These are phyloP conservation scores for Aspergillus floridensis DNA, from an alignment of 2,329 filamentous ascomycete species.

Conservation along the genomic window DNA sequence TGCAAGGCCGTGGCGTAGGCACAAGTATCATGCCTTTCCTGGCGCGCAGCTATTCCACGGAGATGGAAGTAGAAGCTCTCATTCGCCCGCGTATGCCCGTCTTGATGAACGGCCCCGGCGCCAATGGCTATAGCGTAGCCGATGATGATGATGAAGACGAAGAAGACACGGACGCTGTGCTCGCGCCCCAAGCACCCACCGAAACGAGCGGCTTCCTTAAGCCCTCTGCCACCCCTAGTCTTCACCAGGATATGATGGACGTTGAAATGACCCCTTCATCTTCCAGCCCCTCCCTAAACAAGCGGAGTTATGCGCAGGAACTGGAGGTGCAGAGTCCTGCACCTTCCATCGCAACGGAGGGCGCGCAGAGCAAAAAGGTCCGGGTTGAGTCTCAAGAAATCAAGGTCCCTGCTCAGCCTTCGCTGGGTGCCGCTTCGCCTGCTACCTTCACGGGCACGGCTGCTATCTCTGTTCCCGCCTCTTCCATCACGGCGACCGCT, in stretches of 20 bases:
- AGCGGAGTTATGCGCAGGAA: conserved; percentile 31
- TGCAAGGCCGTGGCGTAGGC: conserved; percentile 60
- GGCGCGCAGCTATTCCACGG: conserved; percentile 61
- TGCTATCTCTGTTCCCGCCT: conserved; percentile 11
- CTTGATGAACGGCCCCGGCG: conserved; percentile 28
- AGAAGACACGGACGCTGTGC: conserved; percentile 21
- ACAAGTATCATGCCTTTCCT: conserved; percentile 80
- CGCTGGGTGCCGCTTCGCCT: conserved; percentile 15
- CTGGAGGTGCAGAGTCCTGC: conserved; percentile 5
- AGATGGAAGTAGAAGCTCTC: conserved; percentile 69
- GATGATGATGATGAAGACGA: conserved; percentile 33
- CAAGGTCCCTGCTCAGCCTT: conserved; percentile 6
- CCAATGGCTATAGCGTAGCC: conserved; percentile 27
- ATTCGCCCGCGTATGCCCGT: conserved; percentile 54
- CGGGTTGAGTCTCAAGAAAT: conserved; percentile 27
- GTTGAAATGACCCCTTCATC: conserved; percentile 10
- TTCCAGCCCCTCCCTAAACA: conserved; percentile 19
- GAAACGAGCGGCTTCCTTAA: conserved; percentile 27
- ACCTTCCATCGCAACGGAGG: conserved; percentile 7
- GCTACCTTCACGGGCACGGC: conserved; percentile 18
- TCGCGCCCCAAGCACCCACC: conserved; percentile 13
- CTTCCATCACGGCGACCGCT: neutral
- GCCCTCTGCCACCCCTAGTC: conserved; percentile 14
- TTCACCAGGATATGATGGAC: conserved; percentile 15
- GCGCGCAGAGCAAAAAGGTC: conserved; percentile 30